Conservation (phyloP, 2,329 filamentous ascomycete genomes). For the Paradendryphiella salina region DNA sequence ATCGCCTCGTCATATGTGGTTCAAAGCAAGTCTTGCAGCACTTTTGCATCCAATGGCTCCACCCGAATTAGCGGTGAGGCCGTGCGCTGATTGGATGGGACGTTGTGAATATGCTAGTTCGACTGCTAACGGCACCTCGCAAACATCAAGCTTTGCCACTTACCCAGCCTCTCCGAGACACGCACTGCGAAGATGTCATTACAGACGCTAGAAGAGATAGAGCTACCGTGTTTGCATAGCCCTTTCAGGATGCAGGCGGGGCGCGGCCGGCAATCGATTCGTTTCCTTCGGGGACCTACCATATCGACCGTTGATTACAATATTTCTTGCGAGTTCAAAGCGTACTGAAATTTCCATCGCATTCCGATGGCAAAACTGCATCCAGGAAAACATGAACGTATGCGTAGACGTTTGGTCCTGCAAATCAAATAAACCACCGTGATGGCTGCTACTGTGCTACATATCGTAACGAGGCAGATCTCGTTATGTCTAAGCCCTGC, state of each 20-base stretch:
- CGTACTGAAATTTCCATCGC: neutral
- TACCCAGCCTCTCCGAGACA: slow-evolving; percentile 26
- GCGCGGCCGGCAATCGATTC: neutral
- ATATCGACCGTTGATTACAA: neutral
- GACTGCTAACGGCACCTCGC: slow-evolving; percentile 22
- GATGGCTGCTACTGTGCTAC: neutral
- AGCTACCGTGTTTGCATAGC: neutral
- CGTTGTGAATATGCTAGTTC: slow-evolving; percentile 27
- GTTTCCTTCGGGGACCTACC: neutral
- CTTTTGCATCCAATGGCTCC: slow-evolving; percentile 32
- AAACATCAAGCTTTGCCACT: slow-evolving; percentile 22
- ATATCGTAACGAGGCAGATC: neutral
- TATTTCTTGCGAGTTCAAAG: neutral
- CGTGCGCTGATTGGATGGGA: slow-evolving; percentile 35
- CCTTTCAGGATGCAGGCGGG: neutral
- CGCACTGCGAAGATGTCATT: slow-evolving; percentile 11
- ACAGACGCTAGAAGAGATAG: neutral
- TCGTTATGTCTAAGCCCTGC: neutral
- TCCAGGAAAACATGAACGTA: slow-evolving; percentile 3
- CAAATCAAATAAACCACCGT: slow-evolving; percentile 10
- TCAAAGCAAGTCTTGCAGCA: slow-evolving; percentile 27
- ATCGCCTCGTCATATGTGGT: slow-evolving; percentile 33
- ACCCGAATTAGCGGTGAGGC: slow-evolving; percentile 43
- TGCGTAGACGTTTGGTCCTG: neutral
- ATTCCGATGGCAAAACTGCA: slow-evolving; percentile 2